These are phyloP conservation scores for Trichosanthes cucumerina DNA, from an alignment of 306 rosid species.

Conservation along the genomic window DNA sequence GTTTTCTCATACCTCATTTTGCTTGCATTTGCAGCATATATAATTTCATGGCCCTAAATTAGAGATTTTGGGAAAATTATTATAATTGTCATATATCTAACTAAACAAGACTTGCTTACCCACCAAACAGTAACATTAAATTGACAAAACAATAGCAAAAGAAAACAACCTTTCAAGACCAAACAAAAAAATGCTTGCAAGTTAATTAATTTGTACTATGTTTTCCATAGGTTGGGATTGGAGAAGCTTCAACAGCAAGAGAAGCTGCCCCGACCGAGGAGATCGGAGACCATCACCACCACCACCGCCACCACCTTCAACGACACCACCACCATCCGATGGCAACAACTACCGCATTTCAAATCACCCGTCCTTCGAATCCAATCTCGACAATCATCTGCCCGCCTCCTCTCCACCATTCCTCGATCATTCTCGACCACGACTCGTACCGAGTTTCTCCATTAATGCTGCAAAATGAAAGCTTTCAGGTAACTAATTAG, in stretches of 20 bases:
- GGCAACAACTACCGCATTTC: conserved; percentile 37
- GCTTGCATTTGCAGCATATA: conserved; percentile 15
- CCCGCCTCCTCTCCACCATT: conserved; percentile 64
- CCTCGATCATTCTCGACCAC: conserved; percentile 74
- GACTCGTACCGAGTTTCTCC: conserved; percentile 53
- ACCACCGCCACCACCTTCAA: conserved; percentile 27
- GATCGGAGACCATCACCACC: conserved; percentile 33
- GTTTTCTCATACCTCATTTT: conserved; percentile 1
- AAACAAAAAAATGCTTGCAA: background rate
- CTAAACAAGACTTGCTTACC: background rate
- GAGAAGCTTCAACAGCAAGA: conserved; percentile 56
- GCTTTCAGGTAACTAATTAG: conserved; percentile 49
- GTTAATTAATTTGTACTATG: background rate
- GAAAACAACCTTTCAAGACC: background rate
- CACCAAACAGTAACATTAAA: background rate
- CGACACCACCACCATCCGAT: conserved; percentile 11
- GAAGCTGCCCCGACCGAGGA: conserved; percentile 30
- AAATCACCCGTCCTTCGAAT: conserved; percentile 60
- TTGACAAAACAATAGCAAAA: background rate
- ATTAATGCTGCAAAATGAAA: conserved; percentile 64
- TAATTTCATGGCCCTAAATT: background rate
- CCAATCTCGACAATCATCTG: conserved; percentile 69
- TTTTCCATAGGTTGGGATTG: conserved; percentile 53
- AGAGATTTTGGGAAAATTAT: background rate
- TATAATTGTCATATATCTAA: background rate